Percentiles rank a stretch among this genome's conserved stretches.
phyloP scores from a whole-genome alignment of 2,329 filamentous ascomycete genomes.

The Hypoxylon sp. region DNA sequence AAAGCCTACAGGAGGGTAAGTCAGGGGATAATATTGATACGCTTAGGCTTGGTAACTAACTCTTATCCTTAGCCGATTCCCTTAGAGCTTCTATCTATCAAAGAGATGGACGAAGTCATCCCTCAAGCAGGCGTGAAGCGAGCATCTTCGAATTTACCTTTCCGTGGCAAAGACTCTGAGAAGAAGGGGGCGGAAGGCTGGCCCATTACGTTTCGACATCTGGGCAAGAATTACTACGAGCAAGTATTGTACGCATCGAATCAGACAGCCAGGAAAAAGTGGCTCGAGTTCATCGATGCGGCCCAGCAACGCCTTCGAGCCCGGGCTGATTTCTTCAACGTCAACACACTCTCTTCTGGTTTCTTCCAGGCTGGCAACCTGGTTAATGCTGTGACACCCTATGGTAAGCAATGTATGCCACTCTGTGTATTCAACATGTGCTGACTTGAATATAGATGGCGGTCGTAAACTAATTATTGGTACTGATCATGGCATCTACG shows the following conservation, averaged over 20 bases:
- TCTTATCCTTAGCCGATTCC: constrained; percentile 78
- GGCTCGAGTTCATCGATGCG: constrained; percentile 93
- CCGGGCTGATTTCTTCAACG: constrained; percentile 91
- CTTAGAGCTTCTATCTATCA: constrained; percentile 90
- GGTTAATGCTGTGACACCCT: constrained; percentile 94
- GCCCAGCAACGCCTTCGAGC: constrained; percentile 90
- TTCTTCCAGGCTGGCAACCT: constrained; percentile 78
- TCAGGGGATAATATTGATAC: constrained; percentile 18
- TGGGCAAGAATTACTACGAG: constrained; percentile 96
- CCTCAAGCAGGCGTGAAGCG: constrained; percentile 85
- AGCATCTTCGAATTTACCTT: constrained; percentile 82
- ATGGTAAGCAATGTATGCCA: constrained; percentile 69
- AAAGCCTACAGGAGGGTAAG: constrained; percentile 86
- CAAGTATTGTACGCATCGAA: constrained; percentile 89
- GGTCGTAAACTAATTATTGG: constrained; percentile 94
- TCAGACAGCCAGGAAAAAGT: constrained; percentile 89
- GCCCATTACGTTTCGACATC: constrained; percentile 95
- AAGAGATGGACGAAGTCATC: constrained; percentile 97
- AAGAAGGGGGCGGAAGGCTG: constrained; percentile 80
- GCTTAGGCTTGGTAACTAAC: constrained; percentile 16
- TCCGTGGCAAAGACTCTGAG: constrained; percentile 60
- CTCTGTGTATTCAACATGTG: background rate
- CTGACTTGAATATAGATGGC: constrained; percentile 73
- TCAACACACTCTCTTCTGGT: constrained; percentile 69
- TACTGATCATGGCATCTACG: constrained; percentile 92